A percentile compares a stretch with the other conserved stretches of the same genome.
These are phyloP conservation scores for Claviceps pazoutovae DNA, from an alignment of 2,329 filamentous ascomycete species.

Conservation along the genomic window DNA sequence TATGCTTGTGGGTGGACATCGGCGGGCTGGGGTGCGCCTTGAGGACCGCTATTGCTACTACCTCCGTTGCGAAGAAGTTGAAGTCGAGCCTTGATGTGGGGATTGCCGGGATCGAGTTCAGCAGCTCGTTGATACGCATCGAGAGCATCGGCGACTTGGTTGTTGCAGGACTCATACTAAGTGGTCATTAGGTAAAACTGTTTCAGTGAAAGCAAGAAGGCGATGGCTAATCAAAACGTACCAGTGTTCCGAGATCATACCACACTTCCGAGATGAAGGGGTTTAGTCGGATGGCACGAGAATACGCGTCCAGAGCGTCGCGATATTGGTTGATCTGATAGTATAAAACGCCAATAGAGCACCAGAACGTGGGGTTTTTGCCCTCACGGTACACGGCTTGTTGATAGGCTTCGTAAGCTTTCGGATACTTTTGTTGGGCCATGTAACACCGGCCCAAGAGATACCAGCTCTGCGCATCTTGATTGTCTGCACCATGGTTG, in stretches of 20 bases:
- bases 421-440: slow-evolving; percentile 97
- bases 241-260: slow-evolving; percentile 93
- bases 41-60: slow-evolving; percentile 55
- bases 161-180: slow-evolving; percentile 96
- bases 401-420: slow-evolving; percentile 96
- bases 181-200: slow-evolving; percentile 15
- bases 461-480: slow-evolving; percentile 97
- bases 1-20: slow-evolving; percentile 95
- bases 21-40: slow-evolving; percentile 75
- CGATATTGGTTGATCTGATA: slow-evolving; percentile 99
- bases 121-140: slow-evolving; percentile 92
- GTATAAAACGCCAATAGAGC: slow-evolving; percentile 95
- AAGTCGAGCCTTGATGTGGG: slow-evolving; percentile 89
- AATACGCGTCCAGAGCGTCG: slow-evolving; percentile 94
- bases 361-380: slow-evolving; percentile 97
- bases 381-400: slow-evolving; percentile 97
- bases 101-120: slow-evolving; percentile 83
- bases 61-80: slow-evolving; percentile 77
- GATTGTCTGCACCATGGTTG: slow-evolving; percentile 56
- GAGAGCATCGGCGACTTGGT: slow-evolving; percentile 89
- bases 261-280: slow-evolving; percentile 98
- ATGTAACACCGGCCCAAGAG: slow-evolving; percentile 95
- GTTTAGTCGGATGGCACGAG: slow-evolving; percentile 87
- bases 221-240: slow-evolving; percentile 26
- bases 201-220: slow-evolving; percentile 20